Evolutionary conservation across 2,329 filamentous ascomycete species (phyloP).

Genomic region (Aspergillus carbonarius): DNA sequence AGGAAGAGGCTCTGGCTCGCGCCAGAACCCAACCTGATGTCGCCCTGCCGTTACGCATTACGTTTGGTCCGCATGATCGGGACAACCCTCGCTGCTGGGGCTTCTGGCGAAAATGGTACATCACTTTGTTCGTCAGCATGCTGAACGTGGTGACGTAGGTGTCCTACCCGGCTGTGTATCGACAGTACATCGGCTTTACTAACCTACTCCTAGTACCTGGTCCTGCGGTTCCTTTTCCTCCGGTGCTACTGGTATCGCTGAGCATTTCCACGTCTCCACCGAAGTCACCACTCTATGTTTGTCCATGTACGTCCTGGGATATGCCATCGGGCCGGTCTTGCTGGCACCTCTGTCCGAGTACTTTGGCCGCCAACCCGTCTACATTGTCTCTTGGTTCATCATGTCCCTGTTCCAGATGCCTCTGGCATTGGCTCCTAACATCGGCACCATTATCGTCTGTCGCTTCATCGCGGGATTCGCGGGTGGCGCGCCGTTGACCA

Average conservation of each 20-base stretch:
- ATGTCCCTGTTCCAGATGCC: slow-evolving; percentile 33
- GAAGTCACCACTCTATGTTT: slow-evolving; percentile 35
- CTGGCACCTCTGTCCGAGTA: slow-evolving; percentile 37
- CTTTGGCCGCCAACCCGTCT: slow-evolving; percentile 37
- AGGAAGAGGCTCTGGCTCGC: slow-evolving; percentile 26
- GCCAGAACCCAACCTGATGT: slow-evolving; percentile 24
- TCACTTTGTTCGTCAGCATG: slow-evolving; percentile 40
- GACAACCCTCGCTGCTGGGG: slow-evolving; percentile 46
- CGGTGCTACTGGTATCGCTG: slow-evolving; percentile 25
- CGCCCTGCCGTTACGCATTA: slow-evolving; percentile 24
- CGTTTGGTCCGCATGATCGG: slow-evolving; percentile 19
- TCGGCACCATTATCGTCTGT: slow-evolving; percentile 31
- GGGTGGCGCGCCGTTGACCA: slow-evolving; percentile 36
- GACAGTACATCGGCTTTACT: no score
- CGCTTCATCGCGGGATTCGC: slow-evolving; percentile 30
- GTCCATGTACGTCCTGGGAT: slow-evolving; percentile 32
- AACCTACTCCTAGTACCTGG: slow-evolving; percentile 19
- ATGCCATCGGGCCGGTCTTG: slow-evolving; percentile 30
- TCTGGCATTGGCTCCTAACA: slow-evolving; percentile 28
- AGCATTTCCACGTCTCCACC: slow-evolving; percentile 27
- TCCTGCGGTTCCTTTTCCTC: slow-evolving; percentile 31
- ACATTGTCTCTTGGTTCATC: slow-evolving; percentile 32
- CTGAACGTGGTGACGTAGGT: slow-evolving; percentile 33
- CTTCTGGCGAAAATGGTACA: slow-evolving; percentile 42
- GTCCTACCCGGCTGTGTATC: neutral